Evolutionary conservation across 2,329 filamentous ascomycete species (phyloP).

Genomic region (Diaporthe ilicicola): DNA sequence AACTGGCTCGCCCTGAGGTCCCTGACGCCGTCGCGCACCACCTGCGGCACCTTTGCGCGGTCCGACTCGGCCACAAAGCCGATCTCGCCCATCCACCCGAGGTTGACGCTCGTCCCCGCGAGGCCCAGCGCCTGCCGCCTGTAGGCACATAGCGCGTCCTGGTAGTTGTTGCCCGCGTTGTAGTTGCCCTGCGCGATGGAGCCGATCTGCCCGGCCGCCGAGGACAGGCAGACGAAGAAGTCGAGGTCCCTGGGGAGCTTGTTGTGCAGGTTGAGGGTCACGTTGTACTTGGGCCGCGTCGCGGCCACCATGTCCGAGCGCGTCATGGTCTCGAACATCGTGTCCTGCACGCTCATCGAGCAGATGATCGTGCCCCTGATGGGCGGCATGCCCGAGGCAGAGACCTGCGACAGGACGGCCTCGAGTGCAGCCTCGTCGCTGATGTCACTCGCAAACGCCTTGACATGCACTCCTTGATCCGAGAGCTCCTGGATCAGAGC

Average conservation of each 20-base stretch:
- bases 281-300: slow-evolving; percentile 39
- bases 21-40: slow-evolving; percentile 8
- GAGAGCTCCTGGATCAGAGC: not conserved
- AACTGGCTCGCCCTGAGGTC: slow-evolving; percentile 21
- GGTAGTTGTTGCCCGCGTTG: slow-evolving; percentile 42
- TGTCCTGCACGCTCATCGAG: slow-evolving; percentile 36
- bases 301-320: slow-evolving; percentile 39
- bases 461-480: not conserved
- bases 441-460: slow-evolving; percentile 14
- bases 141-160: slow-evolving; percentile 40
- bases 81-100: slow-evolving; percentile 31
- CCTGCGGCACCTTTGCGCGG: slow-evolving; percentile 11
- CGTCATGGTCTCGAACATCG: slow-evolving; percentile 43
- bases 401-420: not conserved
- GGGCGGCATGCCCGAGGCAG: not conserved
- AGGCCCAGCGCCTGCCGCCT: slow-evolving; percentile 40
- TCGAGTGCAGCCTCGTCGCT: not conserved
- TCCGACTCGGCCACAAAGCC: slow-evolving; percentile 29
- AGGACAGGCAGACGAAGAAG: slow-evolving; percentile 42
- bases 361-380: slow-evolving; percentile 8
- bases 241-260: slow-evolving; percentile 41
- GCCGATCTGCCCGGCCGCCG: slow-evolving; percentile 40
- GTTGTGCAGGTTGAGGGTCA: slow-evolving; percentile 41
- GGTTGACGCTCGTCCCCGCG: slow-evolving; percentile 38
- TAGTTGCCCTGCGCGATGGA: slow-evolving; percentile 44